Percentiles rank a stretch among this genome's conserved stretches.
These are phyloP conservation scores for Chlorella sp. DNA, from an alignment of 139 green algal genomes.

Conservation along the genomic window DNA sequence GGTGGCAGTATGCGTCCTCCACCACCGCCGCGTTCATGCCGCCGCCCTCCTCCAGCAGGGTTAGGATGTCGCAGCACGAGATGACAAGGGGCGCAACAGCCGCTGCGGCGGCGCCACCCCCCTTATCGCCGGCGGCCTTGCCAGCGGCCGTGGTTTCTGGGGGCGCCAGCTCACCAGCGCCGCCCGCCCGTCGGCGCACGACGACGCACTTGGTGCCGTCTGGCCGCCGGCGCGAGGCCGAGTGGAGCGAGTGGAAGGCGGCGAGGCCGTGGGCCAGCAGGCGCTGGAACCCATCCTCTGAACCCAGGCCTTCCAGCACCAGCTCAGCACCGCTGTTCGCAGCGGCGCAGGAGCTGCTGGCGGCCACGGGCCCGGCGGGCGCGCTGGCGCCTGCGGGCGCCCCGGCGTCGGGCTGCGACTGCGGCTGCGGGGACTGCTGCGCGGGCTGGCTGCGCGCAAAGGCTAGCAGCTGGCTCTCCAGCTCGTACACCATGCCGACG, in stretches of 20 bases:
- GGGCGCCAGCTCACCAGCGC: no score
- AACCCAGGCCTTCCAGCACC: conserved; percentile 29
- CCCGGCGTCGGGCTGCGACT: no score
- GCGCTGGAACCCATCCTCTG: conserved; percentile 25
- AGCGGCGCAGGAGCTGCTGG: no score
- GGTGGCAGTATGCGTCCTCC: conserved; percentile 1
- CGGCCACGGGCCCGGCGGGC: no score
- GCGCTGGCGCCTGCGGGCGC: no score
- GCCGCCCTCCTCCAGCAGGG: conserved; percentile 19
- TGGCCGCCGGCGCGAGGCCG: conserved; percentile 5
- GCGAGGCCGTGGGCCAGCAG: conserved; percentile 47
- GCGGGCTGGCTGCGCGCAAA: conserved; percentile 13
- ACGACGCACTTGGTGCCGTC: conserved; percentile 30
- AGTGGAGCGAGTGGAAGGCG: conserved; percentile 42
- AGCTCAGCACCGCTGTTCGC: no score
- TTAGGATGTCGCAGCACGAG: conserved; percentile 36
- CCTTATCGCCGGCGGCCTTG: no score
- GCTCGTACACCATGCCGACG: conserved; percentile 13
- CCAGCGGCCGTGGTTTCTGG: no score
- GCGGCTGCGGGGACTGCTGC: no score
- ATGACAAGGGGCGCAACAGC: conserved; percentile 1
- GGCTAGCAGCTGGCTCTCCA: conserved; percentile 33
- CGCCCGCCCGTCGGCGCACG: not conserved
- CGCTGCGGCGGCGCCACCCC: not conserved
- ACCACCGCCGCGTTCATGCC: not conserved